Conservation (phyloP, 371 early-diverging fungal species). For the Mortierella sp. region DNA sequence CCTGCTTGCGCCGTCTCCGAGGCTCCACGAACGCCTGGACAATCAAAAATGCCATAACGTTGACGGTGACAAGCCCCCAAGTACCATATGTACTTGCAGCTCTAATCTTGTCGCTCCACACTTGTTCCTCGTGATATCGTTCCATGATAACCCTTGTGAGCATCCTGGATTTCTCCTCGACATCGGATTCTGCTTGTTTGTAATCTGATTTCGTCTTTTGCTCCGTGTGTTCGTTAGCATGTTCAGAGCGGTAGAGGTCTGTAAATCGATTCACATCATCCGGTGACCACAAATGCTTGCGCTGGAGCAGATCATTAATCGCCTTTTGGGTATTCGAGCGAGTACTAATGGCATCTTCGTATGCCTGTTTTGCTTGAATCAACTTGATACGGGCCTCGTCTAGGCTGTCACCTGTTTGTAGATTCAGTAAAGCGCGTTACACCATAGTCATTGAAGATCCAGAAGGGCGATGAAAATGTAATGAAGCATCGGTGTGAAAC, state of each 20-base stretch:
- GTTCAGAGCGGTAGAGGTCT: constrained; percentile 84
- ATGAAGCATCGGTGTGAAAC: background rate
- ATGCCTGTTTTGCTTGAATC: constrained; percentile 71
- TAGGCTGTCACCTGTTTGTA: constrained; percentile 60
- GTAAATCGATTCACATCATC: constrained; percentile 90
- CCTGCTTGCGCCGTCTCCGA: constrained; percentile 73
- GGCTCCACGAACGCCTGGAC: constrained; percentile 87
- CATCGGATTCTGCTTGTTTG: constrained; percentile 70
- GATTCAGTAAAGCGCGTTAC: too few species aligned
- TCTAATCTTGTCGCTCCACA: constrained; percentile 98
- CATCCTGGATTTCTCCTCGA: constrained; percentile 75
- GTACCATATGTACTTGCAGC: constrained; percentile 88
- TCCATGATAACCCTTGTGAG: constrained; percentile 79
- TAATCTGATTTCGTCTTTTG: constrained; percentile 66
- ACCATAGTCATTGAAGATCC: too few species aligned
- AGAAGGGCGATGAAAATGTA: too few species aligned
- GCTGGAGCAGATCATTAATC: constrained; percentile 87
- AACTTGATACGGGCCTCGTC: constrained; percentile 66
- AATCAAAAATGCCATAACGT: constrained; percentile 76
- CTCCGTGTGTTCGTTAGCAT: constrained; percentile 78
- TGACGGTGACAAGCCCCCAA: constrained; percentile 80
- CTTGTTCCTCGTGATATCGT: constrained; percentile 91
- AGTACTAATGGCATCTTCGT: constrained; percentile 75
- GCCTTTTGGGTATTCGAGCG: constrained; percentile 85
- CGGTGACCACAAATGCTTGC: constrained; percentile 88